These are phyloP conservation scores for Fraxinus sp. DNA, from an alignment of 305 asterid genomes.

Conservation along the genomic window DNA sequence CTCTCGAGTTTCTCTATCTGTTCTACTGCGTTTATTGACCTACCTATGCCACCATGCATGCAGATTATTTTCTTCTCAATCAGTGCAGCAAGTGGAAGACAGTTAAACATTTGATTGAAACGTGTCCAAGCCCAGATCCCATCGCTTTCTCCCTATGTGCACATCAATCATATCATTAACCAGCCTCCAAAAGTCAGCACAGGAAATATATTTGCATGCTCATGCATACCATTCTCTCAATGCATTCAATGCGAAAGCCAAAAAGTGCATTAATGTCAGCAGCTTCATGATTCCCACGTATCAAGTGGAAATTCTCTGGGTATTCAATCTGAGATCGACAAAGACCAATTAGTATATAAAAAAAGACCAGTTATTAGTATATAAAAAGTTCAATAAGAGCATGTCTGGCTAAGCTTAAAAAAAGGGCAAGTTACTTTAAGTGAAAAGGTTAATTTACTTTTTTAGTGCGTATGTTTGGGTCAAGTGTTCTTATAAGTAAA, in stretches of 20 bases:
- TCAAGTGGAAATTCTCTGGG: constrained; percentile 93
- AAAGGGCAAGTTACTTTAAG: neutral
- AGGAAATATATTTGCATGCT: neutral
- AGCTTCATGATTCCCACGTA: constrained; percentile 99
- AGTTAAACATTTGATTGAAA: constrained; percentile 88
- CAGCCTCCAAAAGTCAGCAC: constrained; percentile 18
- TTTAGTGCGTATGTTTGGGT: neutral
- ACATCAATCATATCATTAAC: constrained; percentile 24
- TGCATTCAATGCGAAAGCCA: constrained; percentile 99
- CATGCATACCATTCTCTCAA: constrained; percentile 89
- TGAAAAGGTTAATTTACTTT: neutral
- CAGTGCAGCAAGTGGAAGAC: constrained; percentile 94
- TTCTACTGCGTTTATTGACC: constrained; percentile 89
- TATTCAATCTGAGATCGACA: constrained; percentile 68
- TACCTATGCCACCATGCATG: constrained; percentile 99
- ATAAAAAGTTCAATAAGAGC: neutral
- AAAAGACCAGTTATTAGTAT: neutral
- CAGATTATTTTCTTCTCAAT: constrained; percentile 97
- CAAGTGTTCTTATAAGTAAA: neutral
- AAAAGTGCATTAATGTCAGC: constrained; percentile 98
- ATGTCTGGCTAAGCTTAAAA: neutral
- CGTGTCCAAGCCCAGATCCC: constrained; percentile 99
- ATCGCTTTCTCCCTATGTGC: constrained; percentile 88
- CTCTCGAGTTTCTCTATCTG: constrained; percentile 98
- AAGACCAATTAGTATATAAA: neutral